Conservation (phyloP, 2,329 filamentous ascomycete genomes). For the Helminthosporium solani region DNA sequence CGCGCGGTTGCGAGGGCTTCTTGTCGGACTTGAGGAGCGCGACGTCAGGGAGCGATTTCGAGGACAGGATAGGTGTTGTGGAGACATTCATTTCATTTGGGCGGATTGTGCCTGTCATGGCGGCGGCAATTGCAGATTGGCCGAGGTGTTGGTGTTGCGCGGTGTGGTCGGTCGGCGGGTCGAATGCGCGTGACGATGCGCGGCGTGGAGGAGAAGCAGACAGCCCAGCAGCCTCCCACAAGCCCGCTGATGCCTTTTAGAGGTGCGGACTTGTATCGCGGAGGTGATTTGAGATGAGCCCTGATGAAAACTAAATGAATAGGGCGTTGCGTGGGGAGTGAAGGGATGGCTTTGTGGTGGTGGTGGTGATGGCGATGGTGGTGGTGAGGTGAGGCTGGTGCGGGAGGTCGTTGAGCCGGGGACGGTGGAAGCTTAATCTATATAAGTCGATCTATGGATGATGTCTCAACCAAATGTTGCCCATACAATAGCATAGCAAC, state of each 20-base stretch:
- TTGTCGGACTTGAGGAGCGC: conserved; percentile 46
- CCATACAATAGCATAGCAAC: too few species aligned
- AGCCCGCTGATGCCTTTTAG: not conserved
- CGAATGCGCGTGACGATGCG: conserved; percentile 4
- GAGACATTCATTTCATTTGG: conserved; percentile 40
- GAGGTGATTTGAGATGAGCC: conserved; percentile 9
- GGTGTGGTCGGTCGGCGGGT: conserved; percentile 1
- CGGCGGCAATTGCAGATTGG: conserved; percentile 11
- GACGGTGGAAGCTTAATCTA: not conserved
- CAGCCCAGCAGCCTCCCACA: not conserved
- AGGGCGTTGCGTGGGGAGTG: conserved; percentile 16
- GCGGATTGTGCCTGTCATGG: conserved; percentile 42
- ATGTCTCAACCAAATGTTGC: too few species aligned
- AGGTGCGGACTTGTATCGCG: conserved; percentile 14
- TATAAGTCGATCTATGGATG: too few species aligned
- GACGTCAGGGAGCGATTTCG: conserved; percentile 36
- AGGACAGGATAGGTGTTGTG: conserved; percentile 36
- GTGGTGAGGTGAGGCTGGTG: conserved; percentile 29
- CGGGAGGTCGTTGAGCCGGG: not conserved
- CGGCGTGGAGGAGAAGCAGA: not conserved
- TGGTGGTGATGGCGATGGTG: conserved; percentile 11
- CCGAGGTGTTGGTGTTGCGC: conserved; percentile 1
- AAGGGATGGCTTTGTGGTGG: conserved; percentile 31
- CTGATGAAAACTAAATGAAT: conserved; percentile 14
- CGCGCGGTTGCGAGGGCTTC: conserved; percentile 51